Percentiles rank a stretch among this genome's conserved stretches.
These are phyloP conservation scores for Gossypium rotundifolium DNA, from an alignment of 345 rosid species.

Conservation along the genomic window DNA sequence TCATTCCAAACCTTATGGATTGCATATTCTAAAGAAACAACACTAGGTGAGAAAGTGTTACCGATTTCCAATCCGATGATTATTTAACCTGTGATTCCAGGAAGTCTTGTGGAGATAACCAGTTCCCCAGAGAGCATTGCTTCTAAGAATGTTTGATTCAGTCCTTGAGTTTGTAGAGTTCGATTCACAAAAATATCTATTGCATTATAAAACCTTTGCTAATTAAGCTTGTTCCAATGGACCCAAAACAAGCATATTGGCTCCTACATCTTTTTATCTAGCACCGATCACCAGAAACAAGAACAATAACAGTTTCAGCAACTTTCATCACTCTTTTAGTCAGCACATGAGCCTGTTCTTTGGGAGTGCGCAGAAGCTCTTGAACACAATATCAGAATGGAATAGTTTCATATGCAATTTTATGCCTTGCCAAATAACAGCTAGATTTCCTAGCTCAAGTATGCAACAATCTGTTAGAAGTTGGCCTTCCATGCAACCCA, in stretches of 20 bases:
- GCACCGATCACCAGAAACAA: conserved; percentile 77
- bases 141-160: conserved; percentile 80
- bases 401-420: conserved; percentile 72
- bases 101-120: conserved; percentile 67
- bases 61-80: conserved; percentile 51
- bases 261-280: conserved; percentile 68
- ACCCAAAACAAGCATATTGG: conserved; percentile 56
- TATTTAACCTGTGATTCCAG: conserved; percentile 79
- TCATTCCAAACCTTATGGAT: conserved; percentile 46
- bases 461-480: conserved; percentile 71
- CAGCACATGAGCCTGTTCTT: conserved; percentile 42
- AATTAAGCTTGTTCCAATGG: conserved; percentile 53
- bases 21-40: conserved; percentile 47
- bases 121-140: conserved; percentile 77
- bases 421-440: conserved; percentile 71
- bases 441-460: conserved; percentile 65
- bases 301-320: conserved; percentile 44
- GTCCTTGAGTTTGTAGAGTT: conserved; percentile 78
- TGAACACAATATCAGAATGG: conserved; percentile 75
- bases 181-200: conserved; percentile 81
- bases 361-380: conserved; percentile 51
- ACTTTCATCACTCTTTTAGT: conserved; percentile 53
- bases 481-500: too few species aligned
- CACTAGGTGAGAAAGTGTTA: conserved; percentile 63
- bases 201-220: conserved; percentile 66